These are phyloP conservation scores for Eucalyptus curtisii DNA, from an alignment of 345 rosid species.

Conservation along the genomic window DNA sequence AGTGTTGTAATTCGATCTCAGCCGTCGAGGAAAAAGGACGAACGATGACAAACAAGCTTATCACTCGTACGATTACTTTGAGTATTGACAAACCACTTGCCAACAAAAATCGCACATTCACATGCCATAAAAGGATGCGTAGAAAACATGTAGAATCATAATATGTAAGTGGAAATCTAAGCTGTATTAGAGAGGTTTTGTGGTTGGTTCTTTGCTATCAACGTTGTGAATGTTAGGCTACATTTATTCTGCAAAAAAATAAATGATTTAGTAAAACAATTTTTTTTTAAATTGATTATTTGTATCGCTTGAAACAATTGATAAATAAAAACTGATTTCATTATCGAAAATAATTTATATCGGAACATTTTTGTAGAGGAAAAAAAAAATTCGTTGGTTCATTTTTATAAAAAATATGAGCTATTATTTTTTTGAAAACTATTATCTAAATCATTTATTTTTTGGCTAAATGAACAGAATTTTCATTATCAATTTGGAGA, in stretches of 20 bases:
- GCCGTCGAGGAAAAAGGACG: background rate
- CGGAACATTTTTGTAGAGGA: no score
- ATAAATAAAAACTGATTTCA: no score
- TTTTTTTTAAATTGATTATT: no score
- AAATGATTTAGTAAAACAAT: no score
- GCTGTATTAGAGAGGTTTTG: background rate
- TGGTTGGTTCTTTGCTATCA: background rate
- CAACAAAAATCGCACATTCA: background rate
- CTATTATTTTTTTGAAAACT: no score
- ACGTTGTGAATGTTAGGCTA: background rate
- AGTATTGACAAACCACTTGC: no score
- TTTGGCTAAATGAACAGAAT: background rate
- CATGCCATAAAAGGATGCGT: background rate
- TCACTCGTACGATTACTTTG: background rate
- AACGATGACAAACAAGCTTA: background rate
- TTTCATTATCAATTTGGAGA: background rate
- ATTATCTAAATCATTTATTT: no score
- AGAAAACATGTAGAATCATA: background rate
- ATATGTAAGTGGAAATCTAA: background rate
- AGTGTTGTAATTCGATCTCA: background rate
- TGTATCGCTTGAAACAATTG: background rate
- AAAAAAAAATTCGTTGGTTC: no score
- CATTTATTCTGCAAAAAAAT: no score
- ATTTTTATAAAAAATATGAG: no score
- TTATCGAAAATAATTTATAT: no score